A percentile compares a stretch with the other conserved stretches of the same genome.
Evolutionary conservation across 1,284 basidiomycete genomes (phyloP).

Genomic region (Cryptococcus depauperatus): DNA sequence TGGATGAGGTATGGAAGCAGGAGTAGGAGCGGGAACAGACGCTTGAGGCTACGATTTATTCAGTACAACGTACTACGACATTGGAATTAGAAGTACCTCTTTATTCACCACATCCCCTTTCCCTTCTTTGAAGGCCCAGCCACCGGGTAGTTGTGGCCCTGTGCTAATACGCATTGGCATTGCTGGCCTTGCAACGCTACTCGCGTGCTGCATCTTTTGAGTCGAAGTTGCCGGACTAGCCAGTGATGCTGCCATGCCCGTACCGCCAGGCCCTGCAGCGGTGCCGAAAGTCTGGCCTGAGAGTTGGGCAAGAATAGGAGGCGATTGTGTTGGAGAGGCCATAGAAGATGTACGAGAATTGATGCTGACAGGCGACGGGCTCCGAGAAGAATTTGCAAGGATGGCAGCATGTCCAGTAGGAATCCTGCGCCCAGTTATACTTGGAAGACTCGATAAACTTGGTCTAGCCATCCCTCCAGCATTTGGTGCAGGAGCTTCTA

Average conservation of each 20-base stretch:
- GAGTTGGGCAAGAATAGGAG: slow-evolving; percentile 27
- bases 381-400: slow-evolving; percentile 13
- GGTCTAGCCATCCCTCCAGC: slow-evolving; percentile 27
- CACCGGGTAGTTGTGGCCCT: slow-evolving; percentile 38
- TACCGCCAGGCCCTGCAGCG: slow-evolving; percentile 10
- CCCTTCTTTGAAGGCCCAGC: slow-evolving; percentile 29
- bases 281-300: slow-evolving; percentile 14
- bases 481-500: slow-evolving; percentile 31
- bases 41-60: background rate
- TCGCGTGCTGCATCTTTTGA: background rate
- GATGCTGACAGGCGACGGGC: slow-evolving; percentile 24
- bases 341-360: slow-evolving; percentile 15
- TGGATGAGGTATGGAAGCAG: background rate
- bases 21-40: background rate
- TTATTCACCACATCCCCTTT: no score
- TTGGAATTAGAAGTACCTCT: no score
- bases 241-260: background rate
- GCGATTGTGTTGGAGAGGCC: slow-evolving; percentile 21
- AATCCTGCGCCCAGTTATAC: slow-evolving; percentile 10
- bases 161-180: slow-evolving; percentile 27
- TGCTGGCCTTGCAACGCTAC: slow-evolving; percentile 21
- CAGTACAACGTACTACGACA: no score
- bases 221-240: background rate
- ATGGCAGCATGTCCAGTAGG: slow-evolving; percentile 11
- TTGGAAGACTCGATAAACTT: slow-evolving; percentile 20